These are phyloP conservation scores for Ajuga chamaepitys DNA, from an alignment of 257 asterid species.

Conservation along the genomic window DNA sequence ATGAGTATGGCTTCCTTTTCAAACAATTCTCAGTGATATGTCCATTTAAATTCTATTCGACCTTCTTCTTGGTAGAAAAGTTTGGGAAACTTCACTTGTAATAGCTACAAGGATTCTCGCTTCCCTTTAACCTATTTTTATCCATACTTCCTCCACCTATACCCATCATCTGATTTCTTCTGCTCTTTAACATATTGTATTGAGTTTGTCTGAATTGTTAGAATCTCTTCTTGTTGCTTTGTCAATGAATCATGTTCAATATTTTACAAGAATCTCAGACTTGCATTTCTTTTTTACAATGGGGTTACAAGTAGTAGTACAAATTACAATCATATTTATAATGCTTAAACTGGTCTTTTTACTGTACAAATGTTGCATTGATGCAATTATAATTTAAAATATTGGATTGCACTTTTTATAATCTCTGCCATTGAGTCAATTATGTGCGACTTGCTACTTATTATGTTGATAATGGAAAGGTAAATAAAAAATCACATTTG, in stretches of 20 bases:
- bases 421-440: no score
- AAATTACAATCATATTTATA: not conserved
- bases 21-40: slow-evolving; percentile 79
- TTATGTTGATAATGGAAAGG: no score
- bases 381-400: no score
- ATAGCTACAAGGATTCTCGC: slow-evolving; percentile 84
- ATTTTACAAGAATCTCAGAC: no score
- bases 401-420: no score
- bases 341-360: no score
- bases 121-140: slow-evolving; percentile 81
- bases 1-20: slow-evolving; percentile 84
- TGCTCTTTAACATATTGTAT: slow-evolving; percentile 50
- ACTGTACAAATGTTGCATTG: no score
- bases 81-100: slow-evolving; percentile 75
- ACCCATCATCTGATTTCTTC: slow-evolving; percentile 74
- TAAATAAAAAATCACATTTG: no score
- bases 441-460: no score
- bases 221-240: slow-evolving; percentile 5
- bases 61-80: slow-evolving; percentile 88
- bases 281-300: no score
- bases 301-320: no score
- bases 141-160: slow-evolving; percentile 92
- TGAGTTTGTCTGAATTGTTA: not conserved
- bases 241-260: slow-evolving; percentile 36
- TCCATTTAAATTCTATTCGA: slow-evolving; percentile 67